These are phyloP conservation scores for Typha latifolia DNA, from an alignment of 176 grass and related monocot genomes.

Conservation along the genomic window DNA sequence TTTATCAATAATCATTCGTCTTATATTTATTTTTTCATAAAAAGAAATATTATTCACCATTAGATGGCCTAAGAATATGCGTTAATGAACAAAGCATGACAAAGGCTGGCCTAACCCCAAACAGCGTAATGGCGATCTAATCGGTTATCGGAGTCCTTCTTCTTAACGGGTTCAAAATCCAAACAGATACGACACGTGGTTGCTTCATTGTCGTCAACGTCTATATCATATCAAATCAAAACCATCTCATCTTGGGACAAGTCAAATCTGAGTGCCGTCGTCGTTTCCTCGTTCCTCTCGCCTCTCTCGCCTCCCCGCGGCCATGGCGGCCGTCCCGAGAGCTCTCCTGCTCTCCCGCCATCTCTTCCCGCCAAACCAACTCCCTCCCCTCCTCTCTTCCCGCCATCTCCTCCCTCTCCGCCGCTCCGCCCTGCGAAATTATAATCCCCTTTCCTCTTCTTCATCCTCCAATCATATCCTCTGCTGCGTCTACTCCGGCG, in stretches of 20 bases:
- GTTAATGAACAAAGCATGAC: too few species aligned
- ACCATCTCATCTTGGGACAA: not conserved
- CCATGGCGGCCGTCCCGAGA: not conserved
- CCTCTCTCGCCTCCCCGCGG: not conserved
- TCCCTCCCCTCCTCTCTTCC: not conserved
- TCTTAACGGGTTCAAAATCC: too few species aligned
- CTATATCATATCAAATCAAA: not conserved
- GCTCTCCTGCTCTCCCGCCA: not conserved
- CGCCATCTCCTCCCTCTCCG: conserved; percentile 6
- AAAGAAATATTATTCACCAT: too few species aligned
- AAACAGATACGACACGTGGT: too few species aligned
- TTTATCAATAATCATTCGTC: too few species aligned
- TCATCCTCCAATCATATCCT: not conserved
- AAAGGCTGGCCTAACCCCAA: too few species aligned
- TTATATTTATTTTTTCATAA: too few species aligned
- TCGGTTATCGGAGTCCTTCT: too few species aligned
- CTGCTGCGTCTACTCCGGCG: conserved; percentile 16
- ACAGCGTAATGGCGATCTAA: too few species aligned
- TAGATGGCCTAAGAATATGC: too few species aligned
- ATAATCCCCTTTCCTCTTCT: not conserved
- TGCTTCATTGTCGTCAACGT: too few species aligned
- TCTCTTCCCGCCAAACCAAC: conserved; percentile 1
- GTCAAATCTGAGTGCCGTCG: not conserved
- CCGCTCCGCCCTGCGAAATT: not conserved
- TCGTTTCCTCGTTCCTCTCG: not conserved